phyloP scores from a whole-genome alignment of 2,329 filamentous ascomycete genomes.

The Aphanocladium album region DNA sequence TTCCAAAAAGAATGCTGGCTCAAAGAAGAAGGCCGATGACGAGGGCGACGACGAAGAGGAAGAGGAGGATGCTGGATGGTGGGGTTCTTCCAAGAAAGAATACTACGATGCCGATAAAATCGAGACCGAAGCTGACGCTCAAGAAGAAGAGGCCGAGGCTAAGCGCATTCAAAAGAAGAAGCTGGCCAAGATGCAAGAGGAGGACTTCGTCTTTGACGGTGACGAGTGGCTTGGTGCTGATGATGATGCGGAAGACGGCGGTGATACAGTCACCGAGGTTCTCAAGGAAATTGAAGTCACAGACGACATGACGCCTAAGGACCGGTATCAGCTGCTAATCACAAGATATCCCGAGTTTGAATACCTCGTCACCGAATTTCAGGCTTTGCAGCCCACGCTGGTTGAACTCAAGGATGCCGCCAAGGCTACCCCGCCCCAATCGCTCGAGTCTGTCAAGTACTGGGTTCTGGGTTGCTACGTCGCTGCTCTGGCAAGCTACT shows the following conservation, averaged over 20 bases:
- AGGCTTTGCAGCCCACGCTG: slow-evolving; percentile 64
- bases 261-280: slow-evolving; percentile 74
- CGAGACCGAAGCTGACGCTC: slow-evolving; percentile 61
- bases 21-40: slow-evolving; percentile 32
- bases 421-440: slow-evolving; percentile 44
- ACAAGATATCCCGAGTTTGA: slow-evolving; percentile 90
- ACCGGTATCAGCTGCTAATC: slow-evolving; percentile 69
- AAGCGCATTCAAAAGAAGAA: slow-evolving; percentile 87
- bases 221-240: slow-evolving; percentile 70
- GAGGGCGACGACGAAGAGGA: slow-evolving; percentile 45
- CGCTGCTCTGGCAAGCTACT: slow-evolving; percentile 85
- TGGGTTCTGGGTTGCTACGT: slow-evolving; percentile 82
- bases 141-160: slow-evolving; percentile 90
- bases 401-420: slow-evolving; percentile 54
- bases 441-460: slow-evolving; percentile 65
- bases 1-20: slow-evolving; percentile 20
- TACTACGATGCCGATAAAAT: slow-evolving; percentile 85
- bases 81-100: slow-evolving; percentile 83
- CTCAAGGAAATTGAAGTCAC: slow-evolving; percentile 78
- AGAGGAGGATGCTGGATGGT: slow-evolving; percentile 62
- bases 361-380: slow-evolving; percentile 73
- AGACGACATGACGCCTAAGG: slow-evolving; percentile 69
- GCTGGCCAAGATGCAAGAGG: slow-evolving; percentile 79
- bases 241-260: slow-evolving; percentile 44
- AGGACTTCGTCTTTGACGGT: slow-evolving; percentile 91